Evolutionary conservation across 345 rosid species (phyloP).

Genomic region (Mallotus nudiflorus): DNA sequence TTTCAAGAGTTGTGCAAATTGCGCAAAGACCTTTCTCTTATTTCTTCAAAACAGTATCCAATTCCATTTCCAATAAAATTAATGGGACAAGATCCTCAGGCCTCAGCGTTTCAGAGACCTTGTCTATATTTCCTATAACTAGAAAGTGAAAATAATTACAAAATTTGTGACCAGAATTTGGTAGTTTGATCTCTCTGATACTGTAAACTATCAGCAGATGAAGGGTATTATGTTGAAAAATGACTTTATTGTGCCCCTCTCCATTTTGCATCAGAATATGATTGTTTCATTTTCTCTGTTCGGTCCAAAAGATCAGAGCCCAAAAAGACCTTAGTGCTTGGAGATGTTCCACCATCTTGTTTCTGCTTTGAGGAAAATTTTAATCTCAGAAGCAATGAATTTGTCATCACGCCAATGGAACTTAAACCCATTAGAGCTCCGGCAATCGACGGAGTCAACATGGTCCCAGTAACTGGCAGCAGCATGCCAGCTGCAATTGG

Average conservation of each 20-base stretch:
- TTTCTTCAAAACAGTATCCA: too few relatives aligned
- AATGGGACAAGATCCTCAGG: too few relatives aligned
- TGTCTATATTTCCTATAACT: too few relatives aligned
- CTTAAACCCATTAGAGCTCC: slow-evolving; percentile 98
- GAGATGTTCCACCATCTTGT: slow-evolving; percentile 19
- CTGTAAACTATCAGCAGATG: too few relatives aligned
- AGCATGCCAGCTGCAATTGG: slow-evolving; percentile 91
- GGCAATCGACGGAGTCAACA: slow-evolving; percentile 91
- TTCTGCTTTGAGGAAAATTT: slow-evolving; percentile 53
- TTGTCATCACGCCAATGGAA: slow-evolving; percentile 91
- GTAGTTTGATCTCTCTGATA: slow-evolving; percentile 5
- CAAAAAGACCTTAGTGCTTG: neutral
- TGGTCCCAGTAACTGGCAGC: slow-evolving; percentile 79
- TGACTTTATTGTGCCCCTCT: slow-evolving; percentile 7
- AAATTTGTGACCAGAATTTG: too few relatives aligned
- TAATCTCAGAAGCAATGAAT: slow-evolving; percentile 73
- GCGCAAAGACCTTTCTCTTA: too few relatives aligned
- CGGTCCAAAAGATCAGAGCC: slow-evolving; percentile 29
- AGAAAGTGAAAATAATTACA: too few relatives aligned
- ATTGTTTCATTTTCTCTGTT: slow-evolving; percentile 23
- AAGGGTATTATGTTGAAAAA: too few relatives aligned
- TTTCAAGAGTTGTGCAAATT: too few relatives aligned
- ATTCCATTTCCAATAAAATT: too few relatives aligned
- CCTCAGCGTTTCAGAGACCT: too few relatives aligned
- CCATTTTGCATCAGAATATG: slow-evolving; percentile 24